Conservation (phyloP, 2,329 filamentous ascomycete genomes). For the Phyllosticta citribraziliensis region DNA sequence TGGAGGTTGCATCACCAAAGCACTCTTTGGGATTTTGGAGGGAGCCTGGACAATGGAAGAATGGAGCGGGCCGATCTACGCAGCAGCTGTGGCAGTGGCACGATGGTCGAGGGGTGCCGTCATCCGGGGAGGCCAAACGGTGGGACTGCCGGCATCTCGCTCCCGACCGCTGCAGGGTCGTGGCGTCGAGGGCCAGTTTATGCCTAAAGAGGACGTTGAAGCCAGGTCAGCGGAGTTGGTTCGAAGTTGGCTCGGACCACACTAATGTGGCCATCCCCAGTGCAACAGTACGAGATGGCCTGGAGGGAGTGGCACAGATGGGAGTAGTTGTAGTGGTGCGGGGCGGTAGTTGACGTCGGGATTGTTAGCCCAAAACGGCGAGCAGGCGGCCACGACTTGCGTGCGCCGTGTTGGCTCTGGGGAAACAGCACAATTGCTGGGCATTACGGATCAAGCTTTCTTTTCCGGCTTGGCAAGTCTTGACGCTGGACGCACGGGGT, state of each 20-base stretch:
- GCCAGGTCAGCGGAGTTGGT: neutral
- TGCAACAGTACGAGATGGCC: too few species aligned
- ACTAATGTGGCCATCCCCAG: neutral
- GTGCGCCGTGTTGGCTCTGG: neutral
- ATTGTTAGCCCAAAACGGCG: neutral
- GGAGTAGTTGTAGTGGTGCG: neutral
- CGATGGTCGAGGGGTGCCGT: neutral
- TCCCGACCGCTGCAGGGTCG: neutral
- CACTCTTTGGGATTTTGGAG: neutral
- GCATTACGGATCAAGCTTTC: neutral
- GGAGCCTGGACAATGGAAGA: neutral
- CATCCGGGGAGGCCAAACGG: neutral
- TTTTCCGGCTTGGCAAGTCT: neutral
- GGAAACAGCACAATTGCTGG: neutral
- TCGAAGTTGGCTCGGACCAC: neutral
- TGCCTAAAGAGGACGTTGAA: neutral
- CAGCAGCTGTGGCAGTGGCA: neutral
- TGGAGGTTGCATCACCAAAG: neutral
- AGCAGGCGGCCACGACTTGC: neutral
- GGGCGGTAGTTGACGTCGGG: neutral
- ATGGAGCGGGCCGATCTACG: neutral
- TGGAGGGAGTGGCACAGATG: neutral
- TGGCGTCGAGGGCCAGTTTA: neutral
- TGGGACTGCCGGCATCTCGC: neutral
- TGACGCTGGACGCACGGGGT: neutral